Percentiles rank a stretch among this genome's conserved stretches.
These are phyloP conservation scores for Micractinium sp. DNA, from an alignment of 139 green algal genomes.

Conservation along the genomic window DNA sequence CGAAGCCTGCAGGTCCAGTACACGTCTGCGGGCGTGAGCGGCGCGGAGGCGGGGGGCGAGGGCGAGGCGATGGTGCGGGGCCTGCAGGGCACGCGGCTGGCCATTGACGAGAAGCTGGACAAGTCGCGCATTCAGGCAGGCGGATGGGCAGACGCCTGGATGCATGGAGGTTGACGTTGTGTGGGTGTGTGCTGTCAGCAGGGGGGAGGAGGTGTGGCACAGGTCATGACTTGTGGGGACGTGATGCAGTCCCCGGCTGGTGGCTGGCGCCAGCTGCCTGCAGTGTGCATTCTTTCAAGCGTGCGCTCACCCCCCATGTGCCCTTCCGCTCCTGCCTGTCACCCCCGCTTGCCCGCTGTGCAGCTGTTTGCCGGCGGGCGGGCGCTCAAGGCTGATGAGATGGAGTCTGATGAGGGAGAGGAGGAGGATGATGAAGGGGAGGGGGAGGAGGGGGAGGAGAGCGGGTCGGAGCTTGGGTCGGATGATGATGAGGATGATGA, in stretches of 20 bases:
- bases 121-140: constrained; percentile 66
- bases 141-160: neutral
- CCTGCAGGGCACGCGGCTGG: constrained; percentile 72
- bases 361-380: constrained; percentile 37
- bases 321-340: neutral
- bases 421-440: constrained; percentile 33
- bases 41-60: constrained; percentile 39
- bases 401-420: constrained; percentile 27
- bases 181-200: neutral
- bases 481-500: constrained; percentile 48
- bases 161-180: too few relatives aligned
- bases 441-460: constrained; percentile 42
- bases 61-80: constrained; percentile 89
- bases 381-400: constrained; percentile 26
- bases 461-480: constrained; percentile 5
- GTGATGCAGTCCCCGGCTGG: too few relatives aligned
- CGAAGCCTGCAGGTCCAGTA: constrained; percentile 67
- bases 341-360: neutral
- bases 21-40: constrained; percentile 24
- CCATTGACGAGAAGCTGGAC: constrained; percentile 88
- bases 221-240: too few relatives aligned
- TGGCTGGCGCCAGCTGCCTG: too few relatives aligned
- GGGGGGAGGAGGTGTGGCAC: neutral
- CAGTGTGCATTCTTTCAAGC: too few relatives aligned
- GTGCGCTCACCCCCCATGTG: neutral